Base-by-base conservation (phyloP, 768 basidiomycete genomes). In the Tylopilus balloui region DNA sequence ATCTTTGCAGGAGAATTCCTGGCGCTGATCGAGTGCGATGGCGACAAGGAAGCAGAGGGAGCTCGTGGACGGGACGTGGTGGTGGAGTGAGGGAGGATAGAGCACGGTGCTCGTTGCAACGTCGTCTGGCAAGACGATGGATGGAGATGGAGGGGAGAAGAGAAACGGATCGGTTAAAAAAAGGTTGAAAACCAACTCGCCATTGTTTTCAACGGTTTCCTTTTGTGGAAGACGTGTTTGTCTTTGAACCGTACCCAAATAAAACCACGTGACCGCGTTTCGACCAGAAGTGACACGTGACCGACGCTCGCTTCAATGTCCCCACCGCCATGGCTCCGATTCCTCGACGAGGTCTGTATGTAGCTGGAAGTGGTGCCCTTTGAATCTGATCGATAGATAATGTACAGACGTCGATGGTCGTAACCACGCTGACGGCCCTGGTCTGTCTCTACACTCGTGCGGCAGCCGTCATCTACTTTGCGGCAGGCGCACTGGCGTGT, bases 11-110 rank as follows among this genome's bases (percentile, higher is more conserved):
- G 52, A 21, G 59, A 57, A 46, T 69, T 55, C 61, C 66, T 86
- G 71, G 80, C 83, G 82, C 75, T 78, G 36, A 76, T 59, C 64
- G 77, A 78, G 52, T 77, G 70, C 63, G 75, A 76, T 50, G 88
- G 85, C 78, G 88, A 88, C 78, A 89, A 76, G 78, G 86, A 86
- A 60, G 81, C 80, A 50, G 78, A 71, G 48, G 84, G 79, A 47
- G 62, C 54, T 58, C 78, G 78, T 68, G 80, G 73, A 59, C 80
- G 81, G 66, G 88, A 86, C 80, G 87, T 83, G 69, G 79, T 73
- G 71, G 60, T 70, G 70, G 57, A 65, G 61, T 58, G 13, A 41
- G 20, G 31, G 37, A 15, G 19, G 54, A 39, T 23, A 41, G 34
- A 41, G 45, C 14, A 2, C 9, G 31, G 20, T 4, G 17, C 23